Evolutionary conservation across 2,329 filamentous ascomycete species (phyloP).

Genomic region (Cladosporium sp.): DNA sequence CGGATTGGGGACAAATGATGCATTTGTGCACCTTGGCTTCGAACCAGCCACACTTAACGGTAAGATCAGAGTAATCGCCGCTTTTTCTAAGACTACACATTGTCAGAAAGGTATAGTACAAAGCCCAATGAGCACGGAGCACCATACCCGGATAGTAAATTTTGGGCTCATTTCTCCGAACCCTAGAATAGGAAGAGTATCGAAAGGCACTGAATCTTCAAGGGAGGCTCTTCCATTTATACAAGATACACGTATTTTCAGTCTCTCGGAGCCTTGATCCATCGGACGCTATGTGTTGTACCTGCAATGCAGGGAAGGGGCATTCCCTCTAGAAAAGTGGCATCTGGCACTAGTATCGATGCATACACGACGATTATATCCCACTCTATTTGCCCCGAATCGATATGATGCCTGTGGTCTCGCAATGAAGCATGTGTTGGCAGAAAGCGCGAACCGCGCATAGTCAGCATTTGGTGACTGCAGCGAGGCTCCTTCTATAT

Average conservation of each 20-base stretch:
- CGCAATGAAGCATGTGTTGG: not conserved
- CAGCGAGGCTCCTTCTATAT: not conserved
- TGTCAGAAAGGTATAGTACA: not conserved
- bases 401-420: not conserved
- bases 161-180: not conserved
- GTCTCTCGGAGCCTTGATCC: not conserved
- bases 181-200: not conserved
- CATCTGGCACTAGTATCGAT: not conserved
- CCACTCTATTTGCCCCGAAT: not conserved
- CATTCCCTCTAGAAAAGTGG: not conserved
- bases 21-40: conserved; percentile 1
- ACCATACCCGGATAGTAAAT: not conserved
- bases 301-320: not conserved
- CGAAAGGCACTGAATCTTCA: not conserved
- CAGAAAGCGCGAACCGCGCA: not conserved
- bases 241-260: not conserved
- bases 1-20: conserved; percentile 3
- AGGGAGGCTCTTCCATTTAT: not conserved
- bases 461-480: not conserved
- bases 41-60: not conserved
- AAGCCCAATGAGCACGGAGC: not conserved
- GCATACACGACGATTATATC: not conserved
- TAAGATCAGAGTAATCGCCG: not conserved
- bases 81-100: not conserved
- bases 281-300: not conserved